Evolutionary conservation across 2,329 filamentous ascomycete genomes (phyloP), one percentile per base, ranked within the genome.

Genomic region (Aureobasidium sp.): DNA sequence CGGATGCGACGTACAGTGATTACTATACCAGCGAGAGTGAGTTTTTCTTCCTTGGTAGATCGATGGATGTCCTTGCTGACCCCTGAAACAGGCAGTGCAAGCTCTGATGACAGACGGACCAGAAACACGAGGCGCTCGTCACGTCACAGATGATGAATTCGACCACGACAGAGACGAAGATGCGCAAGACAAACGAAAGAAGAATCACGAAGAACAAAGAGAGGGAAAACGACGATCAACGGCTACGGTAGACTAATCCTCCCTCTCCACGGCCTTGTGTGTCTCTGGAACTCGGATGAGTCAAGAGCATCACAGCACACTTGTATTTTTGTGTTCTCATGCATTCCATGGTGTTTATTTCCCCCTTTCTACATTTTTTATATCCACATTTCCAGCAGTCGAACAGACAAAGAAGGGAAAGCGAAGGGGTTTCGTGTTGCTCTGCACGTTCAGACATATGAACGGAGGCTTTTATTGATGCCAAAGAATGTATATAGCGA

Each of bases 21-120:
- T 77, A 79, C 66, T 79, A 79, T 68, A 77, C 74, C 37, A 79
- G 75, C 66, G 71, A 73, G 61, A 80, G 78, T 80, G 68, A 78
- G 78, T 78, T 20, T n/a, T 17, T 1, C 5, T 20, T n/a, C n/a
- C 29, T 29, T 20, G 17, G 3, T 9, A 8, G 7, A 12, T 17
- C 17, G 2, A 1, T 3, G 0, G 17, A 22, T 15, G 42, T 20
- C 12, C 31, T 17, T 22, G 44, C 36, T 41, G 4, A 5, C 31
- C n/a, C 15, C 5, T 64, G 62, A 57, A n/a, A 41, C 58, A 78
- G 76, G 76, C 65, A 76, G 74, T 68, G 75, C 74, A 68, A 78
- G 76, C 62, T 78, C 76, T n/a, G 76, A 78, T 57, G 76, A 78
- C 62, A 69, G 75, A 41, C 68, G 74, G 39, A 77, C 76, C 31